A percentile compares a stretch with the other conserved stretches of the same genome.
These are phyloP conservation scores for Nadsonia starkeyi-henricii DNA, from an alignment of 1,139 yeast species.

Conservation along the genomic window DNA sequence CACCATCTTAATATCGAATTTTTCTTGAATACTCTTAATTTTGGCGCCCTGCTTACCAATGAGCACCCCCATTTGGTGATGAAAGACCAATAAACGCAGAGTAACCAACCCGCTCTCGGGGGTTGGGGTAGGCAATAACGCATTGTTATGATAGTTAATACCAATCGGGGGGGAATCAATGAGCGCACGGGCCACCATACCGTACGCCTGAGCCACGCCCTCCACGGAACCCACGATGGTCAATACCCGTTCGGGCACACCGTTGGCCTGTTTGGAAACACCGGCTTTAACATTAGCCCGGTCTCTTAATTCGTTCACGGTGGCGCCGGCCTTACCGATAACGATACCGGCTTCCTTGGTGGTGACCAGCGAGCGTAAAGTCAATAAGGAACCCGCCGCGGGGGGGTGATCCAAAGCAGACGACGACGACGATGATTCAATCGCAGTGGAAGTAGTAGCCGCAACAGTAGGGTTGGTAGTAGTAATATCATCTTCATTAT, in stretches of 20 bases:
- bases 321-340: slow-evolving; percentile 76
- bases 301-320: slow-evolving; percentile 65
- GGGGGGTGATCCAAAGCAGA: no score
- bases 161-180: slow-evolving; percentile 23
- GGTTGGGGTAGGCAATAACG: slow-evolving; percentile 33
- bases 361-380: slow-evolving; percentile 54
- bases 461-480: no score
- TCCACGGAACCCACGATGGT: slow-evolving; percentile 73
- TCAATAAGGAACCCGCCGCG: no score
- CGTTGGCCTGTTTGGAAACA: slow-evolving; percentile 67
- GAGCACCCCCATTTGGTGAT: slow-evolving; percentile 80
- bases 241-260: slow-evolving; percentile 73
- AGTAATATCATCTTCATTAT: no score
- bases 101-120: slow-evolving; percentile 34
- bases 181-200: slow-evolving; percentile 57
- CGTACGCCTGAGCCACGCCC: slow-evolving; percentile 58
- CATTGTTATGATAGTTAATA: slow-evolving; percentile 36
- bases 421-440: no score
- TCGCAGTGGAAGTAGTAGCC: no score
- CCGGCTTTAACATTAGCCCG: slow-evolving; percentile 79
- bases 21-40: slow-evolving; percentile 68
- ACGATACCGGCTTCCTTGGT: slow-evolving; percentile 86
- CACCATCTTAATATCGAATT: slow-evolving; percentile 61
- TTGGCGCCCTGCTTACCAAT: slow-evolving; percentile 78
- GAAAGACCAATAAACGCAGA: slow-evolving; percentile 64